A percentile compares a stretch with the other conserved stretches of the same genome.
Evolutionary conservation across 2,329 filamentous ascomycete genomes (phyloP).

Genomic region (Clonostachys sp.): DNA sequence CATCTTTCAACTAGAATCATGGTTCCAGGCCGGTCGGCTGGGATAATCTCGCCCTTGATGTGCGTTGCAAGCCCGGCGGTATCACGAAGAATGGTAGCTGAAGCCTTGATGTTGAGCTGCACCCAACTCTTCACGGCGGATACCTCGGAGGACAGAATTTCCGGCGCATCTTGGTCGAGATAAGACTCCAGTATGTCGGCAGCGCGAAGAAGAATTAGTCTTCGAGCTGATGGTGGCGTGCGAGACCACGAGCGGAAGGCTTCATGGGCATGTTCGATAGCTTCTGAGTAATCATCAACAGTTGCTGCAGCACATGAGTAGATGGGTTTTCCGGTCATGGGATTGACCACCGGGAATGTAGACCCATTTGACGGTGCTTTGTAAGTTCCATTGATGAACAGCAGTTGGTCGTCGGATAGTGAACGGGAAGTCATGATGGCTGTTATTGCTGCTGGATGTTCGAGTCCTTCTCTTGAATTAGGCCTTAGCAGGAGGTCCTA

Average conservation of each 20-base stretch:
- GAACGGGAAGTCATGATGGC: no score
- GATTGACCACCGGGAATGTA: conserved; percentile 17
- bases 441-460: no score
- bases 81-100: conserved; percentile 30
- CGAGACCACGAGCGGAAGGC: conserved; percentile 61
- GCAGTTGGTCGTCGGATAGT: neutral
- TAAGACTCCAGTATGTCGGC: conserved; percentile 48
- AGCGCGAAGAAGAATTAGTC: conserved; percentile 58
- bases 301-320: conserved; percentile 50
- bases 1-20: conserved; percentile 60
- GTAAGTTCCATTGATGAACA: conserved; percentile 16
- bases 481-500: no score
- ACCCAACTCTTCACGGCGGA: conserved; percentile 20
- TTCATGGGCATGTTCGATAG: conserved; percentile 41
- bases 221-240: conserved; percentile 48
- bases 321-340: conserved; percentile 38
- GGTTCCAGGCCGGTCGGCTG: conserved; percentile 36
- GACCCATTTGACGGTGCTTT: conserved; percentile 9
- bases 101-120: conserved; percentile 25
- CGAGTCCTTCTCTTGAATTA: no score
- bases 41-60: conserved; percentile 26
- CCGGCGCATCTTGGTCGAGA: conserved; percentile 20
- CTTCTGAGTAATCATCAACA: conserved; percentile 46
- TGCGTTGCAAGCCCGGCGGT: conserved; percentile 30
- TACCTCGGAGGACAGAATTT: conserved; percentile 43